Percentiles rank a stretch among this genome's conserved stretches.
phyloP scores from a whole-genome alignment of 75 land plant genomes.

The Ceratopteris richardii region DNA sequence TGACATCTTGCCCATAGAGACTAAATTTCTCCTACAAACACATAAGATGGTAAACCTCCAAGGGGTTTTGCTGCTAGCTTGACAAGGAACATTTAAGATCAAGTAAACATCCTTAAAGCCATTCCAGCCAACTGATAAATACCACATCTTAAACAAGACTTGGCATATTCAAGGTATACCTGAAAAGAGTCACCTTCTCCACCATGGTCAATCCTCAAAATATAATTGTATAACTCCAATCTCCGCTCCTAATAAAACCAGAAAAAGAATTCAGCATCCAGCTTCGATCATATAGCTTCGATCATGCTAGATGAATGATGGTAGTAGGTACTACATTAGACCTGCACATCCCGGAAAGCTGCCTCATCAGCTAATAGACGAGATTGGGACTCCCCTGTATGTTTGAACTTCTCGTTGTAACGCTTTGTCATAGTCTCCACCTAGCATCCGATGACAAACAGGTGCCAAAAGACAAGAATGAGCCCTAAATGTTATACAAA shows the following conservation, averaged over 20 bases:
- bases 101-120: too few species aligned
- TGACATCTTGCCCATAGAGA: too few species aligned
- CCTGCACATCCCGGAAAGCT: conserved; percentile 79
- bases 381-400: conserved; percentile 63
- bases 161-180: conserved; percentile 23
- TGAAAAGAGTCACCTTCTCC: conserved; percentile 75
- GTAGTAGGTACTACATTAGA: too few species aligned
- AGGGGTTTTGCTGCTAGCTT: too few species aligned
- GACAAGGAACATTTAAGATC: too few species aligned
- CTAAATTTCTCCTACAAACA: too few species aligned
- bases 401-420: conserved; percentile 88
- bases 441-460: conserved; percentile 30
- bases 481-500: neutral
- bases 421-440: conserved; percentile 67
- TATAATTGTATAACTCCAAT: conserved; percentile 63
- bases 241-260: conserved; percentile 46
- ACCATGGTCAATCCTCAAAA: conserved; percentile 78
- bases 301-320: too few species aligned
- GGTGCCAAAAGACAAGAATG: too few species aligned
- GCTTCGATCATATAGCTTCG: too few species aligned
- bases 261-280: neutral
- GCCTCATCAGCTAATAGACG: conserved; percentile 80
- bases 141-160: too few species aligned
- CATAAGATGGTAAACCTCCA: too few species aligned
- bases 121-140: too few species aligned